Evolutionary conservation across 2,329 filamentous ascomycete species (phyloP), one percentile per base, ranked within the genome.

Genomic region (Penicillium sp.): DNA sequence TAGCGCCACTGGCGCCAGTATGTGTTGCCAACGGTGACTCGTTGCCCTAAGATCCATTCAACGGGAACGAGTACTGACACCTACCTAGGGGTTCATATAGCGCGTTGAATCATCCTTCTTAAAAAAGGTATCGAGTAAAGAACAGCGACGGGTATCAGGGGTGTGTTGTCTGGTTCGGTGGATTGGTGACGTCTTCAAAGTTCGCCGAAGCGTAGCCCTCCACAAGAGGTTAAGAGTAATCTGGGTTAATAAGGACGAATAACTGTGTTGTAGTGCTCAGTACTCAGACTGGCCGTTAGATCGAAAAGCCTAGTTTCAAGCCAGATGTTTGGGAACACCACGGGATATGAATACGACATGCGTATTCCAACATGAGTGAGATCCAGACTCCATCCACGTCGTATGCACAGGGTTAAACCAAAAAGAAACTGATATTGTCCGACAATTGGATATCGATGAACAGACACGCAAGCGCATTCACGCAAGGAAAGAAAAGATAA

Each of bases 381-480:
- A 47, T 25, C 0, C 4, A 33, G 29, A 16, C 7, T 25, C 9
- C 2, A 47, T 47, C 21, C 19, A 51, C 2, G 2, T n/a, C 19
- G 19, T 33, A 39, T 25, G 45, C 15, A n/a, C 29, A 25, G 10
- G 11, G n/a, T 27, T 50, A n/a, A 57, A 47, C 27, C 21, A 53
- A 19, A 53, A 58, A 52, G 34, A 50, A 56, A 49, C 13, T 62
- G 41, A 64, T 61, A 62, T 65, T 58, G 59, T 55, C 50, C 60
- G 53, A 59, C 57, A 39, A 54, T 58, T 64, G 65, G 64, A 65
- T 66, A 67, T 67, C 59, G 58, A 65, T 64, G 62, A 63, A 61
- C 51, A 62, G 58, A 51, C 65, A 57, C 53, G 58, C 60, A 61
- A 62, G 57, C 54, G 59, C 58, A 65, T 62, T 57, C 56, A 54